A percentile compares a stretch with the other conserved stretches of the same genome.
Evolutionary conservation across 495 filamentous ascomycete species (phyloP).

Genomic region (Jackrogersella multiformis): DNA sequence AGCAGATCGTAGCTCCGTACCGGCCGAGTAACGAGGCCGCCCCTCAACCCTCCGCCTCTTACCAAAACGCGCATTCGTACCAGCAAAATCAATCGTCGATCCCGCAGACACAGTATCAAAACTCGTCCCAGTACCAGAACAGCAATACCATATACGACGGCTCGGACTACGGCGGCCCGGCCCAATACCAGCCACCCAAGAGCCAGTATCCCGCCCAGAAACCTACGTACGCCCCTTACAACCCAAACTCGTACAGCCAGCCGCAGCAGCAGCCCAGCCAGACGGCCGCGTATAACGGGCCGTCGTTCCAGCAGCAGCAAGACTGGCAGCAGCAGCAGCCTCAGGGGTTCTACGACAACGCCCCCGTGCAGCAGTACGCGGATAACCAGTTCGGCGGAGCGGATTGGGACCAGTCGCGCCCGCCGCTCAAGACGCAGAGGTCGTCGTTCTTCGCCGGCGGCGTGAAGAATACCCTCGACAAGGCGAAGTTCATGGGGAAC

Average conservation of each 20-base stretch:
- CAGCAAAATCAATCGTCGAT: slow-evolving; percentile 31
- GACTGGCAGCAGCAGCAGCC: slow-evolving; percentile 42
- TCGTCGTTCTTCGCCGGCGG: slow-evolving; percentile 45
- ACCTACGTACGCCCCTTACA: slow-evolving; percentile 36
- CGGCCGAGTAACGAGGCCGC: slow-evolving; percentile 3
- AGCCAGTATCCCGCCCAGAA: slow-evolving; percentile 31
- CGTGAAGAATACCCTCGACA: slow-evolving; percentile 43
- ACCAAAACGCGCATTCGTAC: slow-evolving; percentile 31
- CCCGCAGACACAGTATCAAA: slow-evolving; percentile 16
- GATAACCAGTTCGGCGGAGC: slow-evolving; percentile 23
- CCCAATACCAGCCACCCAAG: slow-evolving; percentile 13
- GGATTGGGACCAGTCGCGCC: slow-evolving; percentile 34
- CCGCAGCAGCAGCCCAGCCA: slow-evolving; percentile 25
- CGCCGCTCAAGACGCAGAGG: slow-evolving; percentile 36
- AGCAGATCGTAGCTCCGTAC: slow-evolving; percentile 28
- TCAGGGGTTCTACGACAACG: slow-evolving; percentile 34
- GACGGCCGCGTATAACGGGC: slow-evolving; percentile 13
- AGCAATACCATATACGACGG: slow-evolving; percentile 16
- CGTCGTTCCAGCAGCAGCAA: slow-evolving; percentile 38
- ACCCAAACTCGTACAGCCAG: slow-evolving; percentile 34
- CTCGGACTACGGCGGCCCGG: slow-evolving; percentile 12
- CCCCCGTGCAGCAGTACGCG: slow-evolving; percentile 25
- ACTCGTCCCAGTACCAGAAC: slow-evolving; percentile 30
- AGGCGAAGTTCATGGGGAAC: slow-evolving; percentile 44
- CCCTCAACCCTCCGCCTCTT: slow-evolving; percentile 19